Base-by-base conservation (phyloP, 2,329 filamentous ascomycete species). In the Byssoonygena ceratinophila region DNA sequence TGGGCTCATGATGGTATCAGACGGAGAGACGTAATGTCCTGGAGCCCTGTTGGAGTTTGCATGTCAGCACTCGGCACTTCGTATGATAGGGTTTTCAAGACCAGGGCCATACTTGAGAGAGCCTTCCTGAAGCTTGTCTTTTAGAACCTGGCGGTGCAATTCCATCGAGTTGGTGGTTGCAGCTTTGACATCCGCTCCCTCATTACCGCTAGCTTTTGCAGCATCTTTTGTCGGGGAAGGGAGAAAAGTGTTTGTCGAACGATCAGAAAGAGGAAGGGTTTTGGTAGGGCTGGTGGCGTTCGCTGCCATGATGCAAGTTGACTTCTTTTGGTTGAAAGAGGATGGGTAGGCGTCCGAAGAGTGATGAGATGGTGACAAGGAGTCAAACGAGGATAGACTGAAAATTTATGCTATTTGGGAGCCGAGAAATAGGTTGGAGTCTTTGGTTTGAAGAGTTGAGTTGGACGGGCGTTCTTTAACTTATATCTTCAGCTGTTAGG, bases 1-100 rank as follows among this genome's bases (percentile, higher is more conserved):
- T 2, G 73, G 73, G 47, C 71, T 74, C 67, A 74, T 72, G 46
- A 76, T 71, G 36, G 71, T 69, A 57, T 76, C 73, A 3, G 72
- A 74, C 0, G 73, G 73, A 32, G 72, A 75, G 53, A 75, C 65
- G 56, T 75, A 75, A 41, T 66, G 65, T 40, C 63, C 61, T 47
- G 63, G 58, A 8, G 58, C 63, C 54, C 63, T 65, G 60, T 48
- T 51, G 14, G 11, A 11, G n/a, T 2, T 11, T 39, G n/a, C 2
- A 22, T 27, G 39, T 54, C 39, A 50, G 40, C 37, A 18, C 16
- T 4, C 9, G 46, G 40, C 44, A 29, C 18, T n/a, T 32, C 23
- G 34, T 18, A 25, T 36, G 52, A 39, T 48, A 37, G 36, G 46
- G n/a, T 48, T 20, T 12, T 11, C 27, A 31, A 12, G 18, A 40